Evolutionary conservation across 2,329 filamentous ascomycete genomes (phyloP), one percentile per base, ranked within the genome.

Genomic region (Trichoderma aggressivum): DNA sequence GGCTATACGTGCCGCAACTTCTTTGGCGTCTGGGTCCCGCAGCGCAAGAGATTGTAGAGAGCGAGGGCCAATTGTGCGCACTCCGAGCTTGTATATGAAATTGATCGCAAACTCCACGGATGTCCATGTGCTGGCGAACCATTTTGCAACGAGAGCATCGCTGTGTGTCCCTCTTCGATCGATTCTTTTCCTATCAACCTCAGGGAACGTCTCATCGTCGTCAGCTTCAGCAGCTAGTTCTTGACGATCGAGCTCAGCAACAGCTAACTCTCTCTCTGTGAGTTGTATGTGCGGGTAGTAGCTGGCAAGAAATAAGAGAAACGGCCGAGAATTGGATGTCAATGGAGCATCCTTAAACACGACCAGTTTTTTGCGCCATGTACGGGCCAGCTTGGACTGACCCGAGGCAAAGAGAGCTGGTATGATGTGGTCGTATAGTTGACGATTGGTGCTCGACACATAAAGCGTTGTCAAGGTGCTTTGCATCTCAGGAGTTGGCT

Each of bases 11-110:
- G 82, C 78, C 28, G 84, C 77, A n/a, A 96, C 82, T 7, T 85
- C 86, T 36, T 85, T 81, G 0, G 88, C 79, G 11, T 86, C 86
- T 2, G 83, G 79, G 66, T 92, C 88, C 76, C 92, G 87, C 12
- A 91, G 80, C 4, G 90, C 93, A 79, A 97, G 89, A 59, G 94
- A 91, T 74, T 94, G 91, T 24, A 97, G 79, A 5, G 93, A 92
- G 21, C 91, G 82, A 0, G 94, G 91, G 0, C 94, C 94, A 73
- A 97, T 91, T 43, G 85, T 83, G 61, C 88, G 85, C 6, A 97
- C 83, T 2, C 92, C 92, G 65, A 97, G 87, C 75, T 92, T 88
- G 70, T 87, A 85, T 21, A 96, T 83, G 7, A 92, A 86, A 39
- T 87, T 87, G 69, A 97, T 88, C 30, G 93, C 89, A 74, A 91